These are phyloP conservation scores for Pisolithus tinctorius DNA, from an alignment of 768 basidiomycete genomes.

Conservation along the genomic window DNA sequence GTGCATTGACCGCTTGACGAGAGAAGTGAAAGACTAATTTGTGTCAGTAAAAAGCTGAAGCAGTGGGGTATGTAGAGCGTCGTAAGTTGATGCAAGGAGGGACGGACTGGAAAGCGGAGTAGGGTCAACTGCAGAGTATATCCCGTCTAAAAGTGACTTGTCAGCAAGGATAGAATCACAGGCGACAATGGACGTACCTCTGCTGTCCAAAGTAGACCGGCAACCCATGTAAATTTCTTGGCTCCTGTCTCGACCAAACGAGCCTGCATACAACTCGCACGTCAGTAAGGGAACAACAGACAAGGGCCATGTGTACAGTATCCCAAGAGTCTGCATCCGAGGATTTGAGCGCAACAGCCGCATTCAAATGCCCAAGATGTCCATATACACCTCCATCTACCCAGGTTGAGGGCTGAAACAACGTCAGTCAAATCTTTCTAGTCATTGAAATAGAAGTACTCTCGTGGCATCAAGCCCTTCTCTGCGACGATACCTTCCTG, in stretches of 20 bases:
- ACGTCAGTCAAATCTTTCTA: neutral
- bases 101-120: conserved; percentile 49
- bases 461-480: conserved; percentile 71
- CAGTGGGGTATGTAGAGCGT: conserved; percentile 57
- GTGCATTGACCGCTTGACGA: conserved; percentile 73
- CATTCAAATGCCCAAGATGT: conserved; percentile 75
- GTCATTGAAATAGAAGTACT: conserved; percentile 35
- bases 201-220: conserved; percentile 54
- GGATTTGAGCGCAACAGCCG: conserved; percentile 69
- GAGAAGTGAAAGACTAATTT: conserved; percentile 50
- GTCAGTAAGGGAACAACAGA: neutral
- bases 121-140: conserved; percentile 53
- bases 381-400: conserved; percentile 58
- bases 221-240: conserved; percentile 74
- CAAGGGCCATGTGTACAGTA: conserved; percentile 33
- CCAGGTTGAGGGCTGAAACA: conserved; percentile 57
- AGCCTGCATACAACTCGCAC: conserved; percentile 31
- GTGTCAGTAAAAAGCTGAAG: conserved; percentile 60
- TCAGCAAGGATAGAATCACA: neutral
- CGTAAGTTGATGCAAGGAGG: conserved; percentile 52
- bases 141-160: conserved; percentile 44
- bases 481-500: conserved; percentile 72
- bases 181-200: conserved; percentile 41
- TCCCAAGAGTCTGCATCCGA: conserved; percentile 49
- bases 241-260: conserved; percentile 76